Conservation (phyloP, 2,329 filamentous ascomycete genomes). For the Elsinoe australis region DNA sequence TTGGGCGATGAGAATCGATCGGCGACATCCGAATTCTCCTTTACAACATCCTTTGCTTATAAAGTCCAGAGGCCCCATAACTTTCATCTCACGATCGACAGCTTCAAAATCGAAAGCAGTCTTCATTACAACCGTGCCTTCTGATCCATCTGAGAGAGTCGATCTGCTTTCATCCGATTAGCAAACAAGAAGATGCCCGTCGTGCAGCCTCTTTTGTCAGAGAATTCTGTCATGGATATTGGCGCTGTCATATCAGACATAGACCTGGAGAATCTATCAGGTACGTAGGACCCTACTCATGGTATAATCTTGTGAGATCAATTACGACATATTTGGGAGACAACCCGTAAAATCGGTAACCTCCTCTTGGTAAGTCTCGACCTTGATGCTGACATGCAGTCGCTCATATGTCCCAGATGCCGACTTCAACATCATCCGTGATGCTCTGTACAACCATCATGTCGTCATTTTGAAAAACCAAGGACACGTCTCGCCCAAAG, state of each 20-base stretch:
- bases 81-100: no score
- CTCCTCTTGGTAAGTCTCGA: slow-evolving; percentile 34
- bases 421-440: slow-evolving; percentile 56
- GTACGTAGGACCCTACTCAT: slow-evolving; percentile 6
- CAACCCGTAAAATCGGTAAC: slow-evolving; percentile 44
- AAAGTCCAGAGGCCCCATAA: no score
- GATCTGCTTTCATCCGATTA: no score
- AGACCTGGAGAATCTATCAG: slow-evolving; percentile 25
- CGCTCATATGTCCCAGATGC: slow-evolving; percentile 43
- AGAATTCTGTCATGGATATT: slow-evolving; percentile 20
- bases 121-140: no score
- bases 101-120: no score
- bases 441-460: slow-evolving; percentile 60
- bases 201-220: neutral
- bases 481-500: slow-evolving; percentile 54
- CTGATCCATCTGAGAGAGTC: no score
- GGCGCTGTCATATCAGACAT: slow-evolving; percentile 26
- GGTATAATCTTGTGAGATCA: neutral
- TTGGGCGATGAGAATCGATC: no score
- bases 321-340: slow-evolving; percentile 11
- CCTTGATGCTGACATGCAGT: no score
- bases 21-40: no score
- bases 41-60: no score
- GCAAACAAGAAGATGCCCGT: no score
- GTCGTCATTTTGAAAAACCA: slow-evolving; percentile 67